These are phyloP conservation scores for Phytophthora niederhauseri DNA, from an alignment of 352 stramenopile species.

Conservation along the genomic window DNA sequence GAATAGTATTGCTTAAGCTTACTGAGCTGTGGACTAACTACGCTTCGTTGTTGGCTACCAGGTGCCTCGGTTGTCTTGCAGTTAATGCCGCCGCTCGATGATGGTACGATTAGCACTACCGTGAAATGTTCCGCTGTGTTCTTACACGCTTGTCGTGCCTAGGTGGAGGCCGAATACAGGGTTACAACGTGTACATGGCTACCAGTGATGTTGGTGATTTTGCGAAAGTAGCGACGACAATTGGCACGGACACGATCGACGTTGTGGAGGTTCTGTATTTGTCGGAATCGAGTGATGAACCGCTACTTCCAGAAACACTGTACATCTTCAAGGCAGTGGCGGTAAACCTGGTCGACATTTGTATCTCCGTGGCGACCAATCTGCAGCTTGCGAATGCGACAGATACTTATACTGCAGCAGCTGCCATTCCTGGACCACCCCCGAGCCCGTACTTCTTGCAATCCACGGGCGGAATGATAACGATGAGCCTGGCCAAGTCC, in stretches of 20 bases:
- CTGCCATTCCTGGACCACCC: constrained; percentile 45
- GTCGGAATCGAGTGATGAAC: constrained; percentile 22
- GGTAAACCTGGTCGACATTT: constrained; percentile 54
- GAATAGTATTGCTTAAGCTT: background rate
- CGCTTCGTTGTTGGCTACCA: constrained; percentile 11
- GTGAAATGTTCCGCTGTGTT: background rate
- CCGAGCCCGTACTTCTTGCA: constrained; percentile 55
- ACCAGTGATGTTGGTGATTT: constrained; percentile 36
- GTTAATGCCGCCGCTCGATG: constrained; percentile 46
- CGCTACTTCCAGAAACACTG: constrained; percentile 35
- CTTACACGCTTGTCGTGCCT: background rate
- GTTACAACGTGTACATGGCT: constrained; percentile 65
- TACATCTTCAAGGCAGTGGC: constrained; percentile 67
- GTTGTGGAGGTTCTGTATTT: constrained; percentile 44
- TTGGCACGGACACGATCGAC: constrained; percentile 18
- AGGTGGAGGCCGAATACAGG: constrained; percentile 57
- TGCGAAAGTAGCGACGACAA: constrained; percentile 43
- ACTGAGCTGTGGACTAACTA: background rate
- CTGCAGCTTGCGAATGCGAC: constrained; percentile 16
- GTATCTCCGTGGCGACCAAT: constrained; percentile 30
- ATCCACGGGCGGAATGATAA: constrained; percentile 52
- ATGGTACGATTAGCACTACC: constrained; percentile 30
- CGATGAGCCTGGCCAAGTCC: constrained; percentile 50
- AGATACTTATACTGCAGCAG: constrained; percentile 33
- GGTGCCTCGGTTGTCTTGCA: constrained; percentile 52